Evolutionary conservation across 495 filamentous ascomycete species (phyloP), one percentile per base, ranked within the genome.

Genomic region (Apiosordaria backusii): DNA sequence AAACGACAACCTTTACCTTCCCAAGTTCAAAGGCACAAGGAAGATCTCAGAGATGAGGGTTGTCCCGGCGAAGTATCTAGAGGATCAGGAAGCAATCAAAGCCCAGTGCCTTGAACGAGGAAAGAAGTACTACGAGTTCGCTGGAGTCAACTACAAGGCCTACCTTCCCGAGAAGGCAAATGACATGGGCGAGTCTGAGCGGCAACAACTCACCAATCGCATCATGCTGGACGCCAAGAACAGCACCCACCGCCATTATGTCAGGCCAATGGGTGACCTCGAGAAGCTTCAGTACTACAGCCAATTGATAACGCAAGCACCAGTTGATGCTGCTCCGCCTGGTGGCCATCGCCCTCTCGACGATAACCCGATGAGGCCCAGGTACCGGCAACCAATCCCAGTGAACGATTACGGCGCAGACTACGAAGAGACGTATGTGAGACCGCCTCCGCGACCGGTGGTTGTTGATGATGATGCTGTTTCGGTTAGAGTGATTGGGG

Each of bases 131-230:
- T 72, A 82, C 50, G 70, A 69, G 18, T 77, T 84, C 23, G 77
- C 76, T 27, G 86, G 87, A 3, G 81, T 80, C 29, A 79, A 86
- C 58, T 87, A 87, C 77, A 85, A 82, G 67, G 74, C 80, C 7
- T 89, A 88, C 67, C 76, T 81, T 18, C 16, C 58, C 24, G 60
- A 19, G 54, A 65, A 10, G 62, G 24, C 18, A n/a, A 27, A 26
- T 19, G n/a, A 19, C 29, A 45, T 45, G 23, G 40, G 9, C 3
- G 15, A 18, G 4, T 21, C 64, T 2, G 25, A 13, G n/a, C 45
- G 62, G 50, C 53, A 62, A 18, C 40, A 58, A 2, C 22, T 52
- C 9, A 63, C 52, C 6, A 55, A 19, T 22, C 52, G 52, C n/a
- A 55, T 55, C 52, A 55, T 55, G 19, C n/a, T 55, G n/a, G 52